phyloP scores from a whole-genome alignment of 352 stramenopile species.

The Phytophthora pseudosyringae region DNA sequence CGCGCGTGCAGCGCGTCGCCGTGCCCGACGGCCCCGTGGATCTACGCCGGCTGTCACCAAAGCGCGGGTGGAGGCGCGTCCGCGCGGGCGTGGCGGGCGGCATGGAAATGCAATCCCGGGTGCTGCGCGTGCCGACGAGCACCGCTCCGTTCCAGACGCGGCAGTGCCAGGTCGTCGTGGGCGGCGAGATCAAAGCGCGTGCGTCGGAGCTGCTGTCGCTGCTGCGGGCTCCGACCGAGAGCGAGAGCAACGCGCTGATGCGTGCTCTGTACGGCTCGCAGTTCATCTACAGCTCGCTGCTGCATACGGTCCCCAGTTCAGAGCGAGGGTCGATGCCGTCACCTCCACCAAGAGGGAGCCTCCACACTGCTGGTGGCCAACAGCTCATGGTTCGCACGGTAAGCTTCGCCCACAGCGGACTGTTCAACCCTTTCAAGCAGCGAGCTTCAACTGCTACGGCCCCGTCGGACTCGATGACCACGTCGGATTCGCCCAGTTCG shows the following conservation, averaged over 20 bases:
- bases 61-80: constrained; percentile 37
- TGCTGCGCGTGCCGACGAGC: not conserved
- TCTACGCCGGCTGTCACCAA: constrained; percentile 15
- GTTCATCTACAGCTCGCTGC: constrained; percentile 49
- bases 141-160: constrained; percentile 12
- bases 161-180: constrained; percentile 32
- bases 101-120: constrained; percentile 31
- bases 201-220: constrained; percentile 31
- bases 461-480: constrained; percentile 4
- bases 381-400: constrained; percentile 43
- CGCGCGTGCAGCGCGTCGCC: constrained; percentile 31
- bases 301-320: constrained; percentile 31
- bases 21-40: constrained; percentile 28
- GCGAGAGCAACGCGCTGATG: constrained; percentile 44
- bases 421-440: constrained; percentile 22
- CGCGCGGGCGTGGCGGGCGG: constrained; percentile 8
- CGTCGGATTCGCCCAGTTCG: constrained; percentile 10
- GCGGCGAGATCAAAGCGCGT: constrained; percentile 27
- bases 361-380: constrained; percentile 7
- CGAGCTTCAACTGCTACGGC: constrained; percentile 4
- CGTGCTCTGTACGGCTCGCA: constrained; percentile 33
- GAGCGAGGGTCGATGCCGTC: constrained; percentile 19
- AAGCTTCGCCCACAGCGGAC: constrained; percentile 33
- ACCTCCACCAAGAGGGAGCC: not conserved
- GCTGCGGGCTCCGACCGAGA: constrained; percentile 36